These are phyloP conservation scores for Gossypium sturtianum DNA, from an alignment of 345 rosid genomes.

Conservation along the genomic window DNA sequence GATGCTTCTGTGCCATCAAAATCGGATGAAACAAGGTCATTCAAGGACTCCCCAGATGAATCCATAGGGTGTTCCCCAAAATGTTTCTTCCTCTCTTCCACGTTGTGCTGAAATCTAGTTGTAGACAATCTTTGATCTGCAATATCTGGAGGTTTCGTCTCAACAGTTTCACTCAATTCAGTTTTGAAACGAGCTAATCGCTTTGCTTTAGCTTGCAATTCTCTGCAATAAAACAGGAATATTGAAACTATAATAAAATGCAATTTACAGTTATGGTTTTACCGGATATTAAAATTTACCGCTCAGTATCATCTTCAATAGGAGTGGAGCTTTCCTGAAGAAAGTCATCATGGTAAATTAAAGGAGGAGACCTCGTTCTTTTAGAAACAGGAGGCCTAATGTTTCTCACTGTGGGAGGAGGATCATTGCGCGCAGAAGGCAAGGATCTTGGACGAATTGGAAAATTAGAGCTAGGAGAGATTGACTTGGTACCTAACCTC, in stretches of 20 bases:
- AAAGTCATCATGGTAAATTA: conserved; percentile 33
- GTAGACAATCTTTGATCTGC: not conserved
- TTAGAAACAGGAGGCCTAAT: conserved; percentile 34
- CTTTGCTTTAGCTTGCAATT: conserved; percentile 22
- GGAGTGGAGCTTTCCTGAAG: conserved; percentile 36
- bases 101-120: conserved; percentile 3
- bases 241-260: not conserved
- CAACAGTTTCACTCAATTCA: conserved; percentile 7
- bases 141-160: conserved; percentile 1
- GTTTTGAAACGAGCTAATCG: conserved; percentile 12
- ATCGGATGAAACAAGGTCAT: conserved; percentile 25
- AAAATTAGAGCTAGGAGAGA: conserved; percentile 22
- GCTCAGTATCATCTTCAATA: conserved; percentile 45
- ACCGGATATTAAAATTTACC: conserved; percentile 39
- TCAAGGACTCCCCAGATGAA: conserved; percentile 4
- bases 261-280: not conserved
- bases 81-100: conserved; percentile 12
- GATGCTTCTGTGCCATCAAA: conserved; percentile 35
- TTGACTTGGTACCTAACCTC: conserved; percentile 34
- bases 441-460: conserved; percentile 22
- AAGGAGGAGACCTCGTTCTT: conserved; percentile 72
- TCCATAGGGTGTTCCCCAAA: not conserved
- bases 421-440: conserved; percentile 14
- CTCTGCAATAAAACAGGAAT: not conserved
- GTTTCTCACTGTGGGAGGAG: conserved; percentile 21